Evolutionary conservation across 176 grass and related monocot species (phyloP).

Genomic region (Oryza rufipogon): DNA sequence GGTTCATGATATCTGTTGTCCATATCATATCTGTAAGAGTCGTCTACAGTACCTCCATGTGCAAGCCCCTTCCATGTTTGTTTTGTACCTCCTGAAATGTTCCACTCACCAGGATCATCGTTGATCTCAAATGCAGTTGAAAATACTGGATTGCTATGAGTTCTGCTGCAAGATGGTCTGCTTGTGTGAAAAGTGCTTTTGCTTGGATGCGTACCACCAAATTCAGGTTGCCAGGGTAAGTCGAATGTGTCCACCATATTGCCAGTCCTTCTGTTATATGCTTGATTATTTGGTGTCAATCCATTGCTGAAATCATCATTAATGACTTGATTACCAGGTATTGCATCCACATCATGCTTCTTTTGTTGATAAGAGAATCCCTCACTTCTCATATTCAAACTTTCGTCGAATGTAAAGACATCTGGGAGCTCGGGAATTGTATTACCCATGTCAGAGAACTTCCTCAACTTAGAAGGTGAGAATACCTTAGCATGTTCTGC

Average conservation of each 20-base stretch:
- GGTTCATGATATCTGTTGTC: conserved; percentile 39
- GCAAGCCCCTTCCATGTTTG: conserved; percentile 28
- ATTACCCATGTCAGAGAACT: conserved; percentile 48
- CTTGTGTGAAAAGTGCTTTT: conserved; percentile 33
- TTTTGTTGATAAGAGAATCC: conserved; percentile 40
- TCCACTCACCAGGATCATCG: conserved; percentile 50
- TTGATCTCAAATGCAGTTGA: conserved; percentile 66
- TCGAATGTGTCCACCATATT: conserved; percentile 40
- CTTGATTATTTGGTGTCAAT: conserved; percentile 43
- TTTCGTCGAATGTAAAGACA: conserved; percentile 38
- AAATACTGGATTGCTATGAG: conserved; percentile 56
- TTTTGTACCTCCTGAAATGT: conserved; percentile 30
- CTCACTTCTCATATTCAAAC: conserved; percentile 50
- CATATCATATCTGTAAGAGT: conserved; percentile 43
- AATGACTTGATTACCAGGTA: conserved; percentile 28
- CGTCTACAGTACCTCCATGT: conserved; percentile 28
- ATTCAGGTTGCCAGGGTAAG: conserved; percentile 48
- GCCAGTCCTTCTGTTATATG: conserved; percentile 38
- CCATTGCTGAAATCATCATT: conserved; percentile 53
- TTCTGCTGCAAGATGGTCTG: conserved; percentile 33
- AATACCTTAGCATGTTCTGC: conserved; percentile 46
- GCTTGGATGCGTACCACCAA: conserved; percentile 41
- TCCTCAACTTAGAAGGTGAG: conserved; percentile 47
- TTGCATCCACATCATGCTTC: conserved; percentile 42
- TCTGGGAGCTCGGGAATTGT: conserved; percentile 46